A percentile compares a stretch with the other conserved stretches of the same genome.
phyloP scores from a whole-genome alignment of 257 asterid genomes.

The Solanum pinnatisectum region DNA sequence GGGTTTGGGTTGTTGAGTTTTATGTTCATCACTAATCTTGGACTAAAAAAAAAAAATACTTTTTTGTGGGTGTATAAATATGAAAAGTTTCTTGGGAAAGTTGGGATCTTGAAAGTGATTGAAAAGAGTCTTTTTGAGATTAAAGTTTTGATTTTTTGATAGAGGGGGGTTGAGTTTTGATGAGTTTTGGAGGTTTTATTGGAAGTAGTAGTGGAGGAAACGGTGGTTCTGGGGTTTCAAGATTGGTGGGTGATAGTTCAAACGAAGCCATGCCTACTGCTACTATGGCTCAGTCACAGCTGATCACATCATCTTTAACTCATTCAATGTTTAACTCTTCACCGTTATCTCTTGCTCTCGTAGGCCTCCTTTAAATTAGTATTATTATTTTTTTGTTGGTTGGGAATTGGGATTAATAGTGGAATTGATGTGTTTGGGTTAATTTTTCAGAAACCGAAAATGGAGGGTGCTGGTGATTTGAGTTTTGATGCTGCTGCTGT shows the following conservation, averaged over 20 bases:
- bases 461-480: slow-evolving; percentile 62
- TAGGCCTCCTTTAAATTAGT: slow-evolving; percentile 12
- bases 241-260: slow-evolving; percentile 44
- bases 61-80: neutral
- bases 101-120: neutral
- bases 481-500: slow-evolving; percentile 20
- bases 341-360: slow-evolving; percentile 46
- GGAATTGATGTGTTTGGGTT: neutral
- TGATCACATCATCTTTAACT: slow-evolving; percentile 28
- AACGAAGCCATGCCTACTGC: slow-evolving; percentile 25
- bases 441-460: slow-evolving; percentile 48
- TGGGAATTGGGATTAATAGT: neutral
- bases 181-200: slow-evolving; percentile 52
- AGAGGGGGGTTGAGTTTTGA: slow-evolving; percentile 3
- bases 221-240: slow-evolving; percentile 23
- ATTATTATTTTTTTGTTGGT: neutral
- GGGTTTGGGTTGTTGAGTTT: slow-evolving; percentile 56
- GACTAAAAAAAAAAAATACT: neutral
- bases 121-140: neutral
- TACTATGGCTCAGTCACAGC: slow-evolving; percentile 27
- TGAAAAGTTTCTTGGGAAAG: neutral
- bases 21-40: slow-evolving; percentile 16
- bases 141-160: neutral
- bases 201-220: slow-evolving; percentile 1
- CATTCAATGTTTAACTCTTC: slow-evolving; percentile 33